Percentiles rank a stretch among this genome's conserved stretches.
Conservation (phyloP, 768 basidiomycete genomes). For the Paxillus rubicundulus region DNA sequence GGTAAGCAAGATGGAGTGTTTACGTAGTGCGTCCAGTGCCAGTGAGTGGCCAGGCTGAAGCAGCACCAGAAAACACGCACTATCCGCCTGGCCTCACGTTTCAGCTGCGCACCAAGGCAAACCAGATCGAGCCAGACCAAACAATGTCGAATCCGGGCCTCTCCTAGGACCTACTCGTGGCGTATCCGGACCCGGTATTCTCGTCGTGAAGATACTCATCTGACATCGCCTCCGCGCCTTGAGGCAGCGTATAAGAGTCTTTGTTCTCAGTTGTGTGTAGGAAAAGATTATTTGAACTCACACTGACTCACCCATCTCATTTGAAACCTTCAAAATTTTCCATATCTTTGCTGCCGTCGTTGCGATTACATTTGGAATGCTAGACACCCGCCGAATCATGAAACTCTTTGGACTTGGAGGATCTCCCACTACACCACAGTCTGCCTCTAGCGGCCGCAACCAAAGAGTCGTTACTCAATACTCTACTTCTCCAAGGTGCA, state of each 20-base stretch:
- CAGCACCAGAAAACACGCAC: slow-evolving; percentile 21
- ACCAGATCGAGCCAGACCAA: slow-evolving; percentile 11
- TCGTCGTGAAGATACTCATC: slow-evolving; percentile 7
- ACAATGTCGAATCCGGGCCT: slow-evolving; percentile 3
- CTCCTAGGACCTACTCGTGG: slow-evolving; percentile 19
- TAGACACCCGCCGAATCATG: slow-evolving; percentile 34
- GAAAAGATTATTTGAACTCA: slow-evolving; percentile 12
- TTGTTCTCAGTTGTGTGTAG: slow-evolving; percentile 7
- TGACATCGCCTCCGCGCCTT: slow-evolving; percentile 26
- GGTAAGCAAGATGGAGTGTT: slow-evolving; percentile 19
- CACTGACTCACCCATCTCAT: slow-evolving; percentile 13
- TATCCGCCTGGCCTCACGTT: slow-evolving; percentile 10
- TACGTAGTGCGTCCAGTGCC: slow-evolving; percentile 13
- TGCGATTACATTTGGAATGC: slow-evolving; percentile 28
- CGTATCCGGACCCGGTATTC: slow-evolving; percentile 10
- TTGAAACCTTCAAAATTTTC: slow-evolving; percentile 25
- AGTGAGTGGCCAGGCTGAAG: no score
- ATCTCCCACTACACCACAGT: slow-evolving; percentile 24
- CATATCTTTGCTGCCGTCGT: slow-evolving; percentile 19
- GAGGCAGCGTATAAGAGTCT: slow-evolving; percentile 25
- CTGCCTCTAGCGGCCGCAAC: slow-evolving; percentile 16
- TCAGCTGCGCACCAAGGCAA: slow-evolving; percentile 2
- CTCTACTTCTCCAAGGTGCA: slow-evolving; percentile 16
- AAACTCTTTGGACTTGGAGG: slow-evolving; percentile 30
- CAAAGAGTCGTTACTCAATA: slow-evolving; percentile 26